Base-by-base conservation (phyloP, 129 eudicot genomes). In the Lonicera japonica region DNA sequence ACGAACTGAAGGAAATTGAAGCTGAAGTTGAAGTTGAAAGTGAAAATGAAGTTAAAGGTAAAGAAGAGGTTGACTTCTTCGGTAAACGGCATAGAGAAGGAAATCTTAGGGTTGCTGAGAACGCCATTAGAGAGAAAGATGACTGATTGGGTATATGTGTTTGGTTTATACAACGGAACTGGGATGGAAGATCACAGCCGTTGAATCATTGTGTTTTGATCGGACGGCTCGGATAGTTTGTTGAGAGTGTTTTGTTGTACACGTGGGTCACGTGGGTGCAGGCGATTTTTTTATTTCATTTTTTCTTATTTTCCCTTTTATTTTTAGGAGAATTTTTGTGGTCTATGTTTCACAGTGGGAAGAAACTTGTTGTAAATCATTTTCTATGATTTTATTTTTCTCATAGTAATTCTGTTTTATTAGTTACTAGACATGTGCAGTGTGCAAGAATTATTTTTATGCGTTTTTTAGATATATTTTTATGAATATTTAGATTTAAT, bases 1-100 rank as follows among this genome's bases (percentile, higher is more conserved):
- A 64, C 19, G 75, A 75, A 64, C 85, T 72, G 58, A 78, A 78
- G 22, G 91, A 80, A 58, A 83, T 21, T 5, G 87, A 80, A 56
- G 80, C 54, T 12, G 76, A 80, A 56, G 80, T 46, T 12, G 76
- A 51, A 16, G 22, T 17, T 0, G 20, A 57, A 52, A 48, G 34
- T 8, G 24, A 45, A n/a, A n/a, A n/a, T 12, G 76, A 51, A 16
- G 22, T 17, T 0, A 34, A 57, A 52, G 55, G 34, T 8, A n/a
- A n/a, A n/a, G 24, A 45, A 21, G 66, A 55, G 48, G 16, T 63
- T 14, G 75, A 56, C 14, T 70, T 51, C 13, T 69, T 66, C 16
- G 70, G 24, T 8, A 70, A 53, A 21, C 73, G 66, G 73, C 34
- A 59, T 58, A 72, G 22, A 12, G 68, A 50, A 9, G 72, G 63